phyloP scores from a whole-genome alignment of 805 yeast genomes.

The Candida nanaspora region DNA sequence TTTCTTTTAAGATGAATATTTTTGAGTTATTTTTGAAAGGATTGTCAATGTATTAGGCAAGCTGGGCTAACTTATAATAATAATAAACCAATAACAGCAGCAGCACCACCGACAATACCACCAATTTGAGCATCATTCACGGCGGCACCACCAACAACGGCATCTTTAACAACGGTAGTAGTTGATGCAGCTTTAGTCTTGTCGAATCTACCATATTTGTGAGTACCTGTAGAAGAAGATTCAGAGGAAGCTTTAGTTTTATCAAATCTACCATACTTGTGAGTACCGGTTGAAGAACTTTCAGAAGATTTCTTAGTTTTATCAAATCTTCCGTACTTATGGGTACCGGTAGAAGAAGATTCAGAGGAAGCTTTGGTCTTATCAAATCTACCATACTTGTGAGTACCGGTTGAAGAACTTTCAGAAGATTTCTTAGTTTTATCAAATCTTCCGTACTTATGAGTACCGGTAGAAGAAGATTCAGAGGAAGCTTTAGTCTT shows the following conservation, averaged over 20 bases:
- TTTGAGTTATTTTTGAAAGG: too few relatives aligned
- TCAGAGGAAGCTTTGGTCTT: constrained; percentile 29
- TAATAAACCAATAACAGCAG: constrained; percentile 10
- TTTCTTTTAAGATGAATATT: too few relatives aligned
- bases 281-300: constrained; percentile 39
- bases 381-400: constrained; percentile 51
- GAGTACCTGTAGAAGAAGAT: constrained; percentile 28
- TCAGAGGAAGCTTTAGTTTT: constrained; percentile 26
- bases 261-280: constrained; percentile 50
- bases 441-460: constrained; percentile 42
- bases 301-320: constrained; percentile 35
- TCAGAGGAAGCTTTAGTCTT: constrained; percentile 26
- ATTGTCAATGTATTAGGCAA: too few relatives aligned
- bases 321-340: constrained; percentile 42
- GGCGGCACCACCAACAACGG: constrained; percentile 17
- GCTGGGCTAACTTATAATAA: constrained; percentile 12
- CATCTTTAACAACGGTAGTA: constrained; percentile 27
- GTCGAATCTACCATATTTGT: constrained; percentile 39
- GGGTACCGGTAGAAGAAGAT: constrained; percentile 30
- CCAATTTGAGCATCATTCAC: constrained; percentile 15
- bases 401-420: constrained; percentile 38
- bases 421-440: constrained; percentile 31
- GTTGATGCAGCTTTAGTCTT: constrained; percentile 34
- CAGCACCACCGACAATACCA: constrained; percentile 13
- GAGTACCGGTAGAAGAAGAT: constrained; percentile 28